Base-by-base conservation (phyloP, 225 moss, liverwort and hornwort species). In the Lunularia cruciata region DNA sequence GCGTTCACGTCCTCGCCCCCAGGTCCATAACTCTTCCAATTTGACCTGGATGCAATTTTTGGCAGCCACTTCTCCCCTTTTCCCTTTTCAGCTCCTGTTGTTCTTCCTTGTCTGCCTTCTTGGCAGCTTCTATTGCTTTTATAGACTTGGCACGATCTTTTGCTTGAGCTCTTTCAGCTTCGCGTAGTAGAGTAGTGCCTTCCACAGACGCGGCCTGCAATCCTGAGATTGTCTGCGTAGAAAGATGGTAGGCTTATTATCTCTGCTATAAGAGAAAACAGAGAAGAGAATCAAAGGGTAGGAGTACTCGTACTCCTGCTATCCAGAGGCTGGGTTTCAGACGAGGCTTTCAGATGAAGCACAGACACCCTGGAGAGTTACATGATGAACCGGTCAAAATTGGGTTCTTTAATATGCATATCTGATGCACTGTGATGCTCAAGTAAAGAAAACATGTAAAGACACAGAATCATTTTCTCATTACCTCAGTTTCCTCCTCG, bases 21-120 rank as follows among this genome's bases (percentile, higher is more conserved):
- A 22, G 9, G 12, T 65, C 65, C 33, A 67, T 0, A 36, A 67
- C 67, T 52, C 34, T 49, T 34, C 67, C 67, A 4, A 67, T 49
- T 52, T 51, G 51, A 20, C 67, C 51, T 2, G 12, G 57, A 69
- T 55, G 83, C 86, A 61, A 92, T 49, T 22, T 77, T 73, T 32
- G 95, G 92, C 28, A 96, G 90, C 95, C 95, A 96, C 67, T 86
- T 77, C 79, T 96, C 92, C 45, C 95, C 95, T 58, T 76, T 51
- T 76, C 68, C 69, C 57, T 71, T 74, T 78, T 96, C 28, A 96
- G 69, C 25, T 34, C 82, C 48, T 85, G 77, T 45, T 83, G 77
- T 69, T 92, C 89, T 45, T 70, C 70, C 71, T 72, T 73, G 37
- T 70, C 82, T 69, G 83, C 80, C 51, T 66, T 54, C 74, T 82